Percentiles rank a stretch among this genome's conserved stretches.
Conservation (phyloP, 108 stramenopile species). For the Conticribra weissflogii region DNA sequence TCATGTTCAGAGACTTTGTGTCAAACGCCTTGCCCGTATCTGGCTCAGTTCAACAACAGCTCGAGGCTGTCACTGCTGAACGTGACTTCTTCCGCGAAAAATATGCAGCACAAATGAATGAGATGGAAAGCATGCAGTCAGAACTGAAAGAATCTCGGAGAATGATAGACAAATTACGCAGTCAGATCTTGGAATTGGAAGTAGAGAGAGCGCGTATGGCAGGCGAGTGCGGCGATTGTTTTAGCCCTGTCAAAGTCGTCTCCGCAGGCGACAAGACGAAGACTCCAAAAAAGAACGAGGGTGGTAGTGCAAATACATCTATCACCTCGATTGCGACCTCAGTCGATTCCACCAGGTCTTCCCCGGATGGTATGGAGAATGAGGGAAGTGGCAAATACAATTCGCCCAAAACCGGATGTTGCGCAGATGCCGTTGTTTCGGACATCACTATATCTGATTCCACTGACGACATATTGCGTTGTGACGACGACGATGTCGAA, state of each 20-base stretch:
- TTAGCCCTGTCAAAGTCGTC: background rate
- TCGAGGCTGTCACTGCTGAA: slow-evolving; percentile 47
- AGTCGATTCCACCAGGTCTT: too few relatives aligned
- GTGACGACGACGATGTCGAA: too few relatives aligned
- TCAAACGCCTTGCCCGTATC: slow-evolving; percentile 4
- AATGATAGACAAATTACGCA: slow-evolving; percentile 41
- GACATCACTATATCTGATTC: too few relatives aligned
- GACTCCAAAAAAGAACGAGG: slow-evolving; percentile 8
- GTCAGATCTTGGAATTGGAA: slow-evolving; percentile 41
- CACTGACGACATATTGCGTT: too few relatives aligned
- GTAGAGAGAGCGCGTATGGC: slow-evolving; percentile 12
- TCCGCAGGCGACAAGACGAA: background rate
- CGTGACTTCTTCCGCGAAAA: slow-evolving; percentile 52
- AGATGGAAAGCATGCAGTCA: slow-evolving; percentile 29
- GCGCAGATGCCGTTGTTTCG: background rate
- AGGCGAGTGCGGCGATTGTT: background rate
- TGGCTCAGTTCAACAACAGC: slow-evolving; percentile 20
- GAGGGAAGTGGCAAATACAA: too few relatives aligned
- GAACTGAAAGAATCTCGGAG: slow-evolving; percentile 45
- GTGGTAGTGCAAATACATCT: too few relatives aligned
- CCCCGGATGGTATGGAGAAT: too few relatives aligned
- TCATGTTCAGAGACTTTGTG: slow-evolving; percentile 33
- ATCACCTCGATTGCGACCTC: too few relatives aligned
- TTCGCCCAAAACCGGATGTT: too few relatives aligned
- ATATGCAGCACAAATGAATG: slow-evolving; percentile 40